These are phyloP conservation scores for Mycena filopes DNA, from an alignment of 768 basidiomycete species.

Conservation along the genomic window DNA sequence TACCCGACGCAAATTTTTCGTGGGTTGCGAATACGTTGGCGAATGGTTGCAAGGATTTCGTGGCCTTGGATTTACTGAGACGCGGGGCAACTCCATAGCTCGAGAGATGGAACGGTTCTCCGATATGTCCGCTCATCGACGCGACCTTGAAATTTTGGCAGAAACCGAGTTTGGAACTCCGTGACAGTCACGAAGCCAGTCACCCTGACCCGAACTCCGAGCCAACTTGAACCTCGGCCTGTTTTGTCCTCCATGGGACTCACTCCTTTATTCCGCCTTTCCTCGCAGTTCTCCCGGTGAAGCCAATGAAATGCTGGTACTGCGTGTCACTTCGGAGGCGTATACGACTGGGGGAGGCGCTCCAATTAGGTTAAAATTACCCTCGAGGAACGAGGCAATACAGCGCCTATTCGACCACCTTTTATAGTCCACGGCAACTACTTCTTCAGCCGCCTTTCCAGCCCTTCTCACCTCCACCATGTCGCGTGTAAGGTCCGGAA, in stretches of 20 bases:
- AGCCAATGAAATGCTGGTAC: too few relatives aligned
- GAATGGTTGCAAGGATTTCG: slow-evolving; percentile 27
- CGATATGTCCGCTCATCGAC: slow-evolving; percentile 35
- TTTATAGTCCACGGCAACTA: background rate
- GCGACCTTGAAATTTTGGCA: background rate
- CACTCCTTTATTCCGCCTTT: too few relatives aligned
- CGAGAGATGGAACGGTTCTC: slow-evolving; percentile 54
- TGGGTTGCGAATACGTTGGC: slow-evolving; percentile 49
- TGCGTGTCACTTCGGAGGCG: too few relatives aligned
- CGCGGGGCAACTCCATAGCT: slow-evolving; percentile 44
- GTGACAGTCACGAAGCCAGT: background rate
- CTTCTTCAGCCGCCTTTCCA: slow-evolving; percentile 27
- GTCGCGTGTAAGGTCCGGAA: background rate
- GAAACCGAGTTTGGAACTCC: background rate
- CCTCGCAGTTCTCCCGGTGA: too few relatives aligned
- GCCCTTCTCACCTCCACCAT: slow-evolving; percentile 7
- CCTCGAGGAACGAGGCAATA: too few relatives aligned
- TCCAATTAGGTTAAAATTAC: too few relatives aligned
- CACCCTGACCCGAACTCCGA: too few relatives aligned
- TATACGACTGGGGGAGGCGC: too few relatives aligned
- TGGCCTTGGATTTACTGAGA: slow-evolving; percentile 29
- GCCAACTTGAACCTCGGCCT: too few relatives aligned
- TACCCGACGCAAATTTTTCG: slow-evolving; percentile 41
- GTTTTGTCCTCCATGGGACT: too few relatives aligned
- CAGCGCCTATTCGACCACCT: slow-evolving; percentile 11